phyloP scores from a whole-genome alignment of 805 yeast genomes.

The Metschnikowia colocasiae region DNA sequence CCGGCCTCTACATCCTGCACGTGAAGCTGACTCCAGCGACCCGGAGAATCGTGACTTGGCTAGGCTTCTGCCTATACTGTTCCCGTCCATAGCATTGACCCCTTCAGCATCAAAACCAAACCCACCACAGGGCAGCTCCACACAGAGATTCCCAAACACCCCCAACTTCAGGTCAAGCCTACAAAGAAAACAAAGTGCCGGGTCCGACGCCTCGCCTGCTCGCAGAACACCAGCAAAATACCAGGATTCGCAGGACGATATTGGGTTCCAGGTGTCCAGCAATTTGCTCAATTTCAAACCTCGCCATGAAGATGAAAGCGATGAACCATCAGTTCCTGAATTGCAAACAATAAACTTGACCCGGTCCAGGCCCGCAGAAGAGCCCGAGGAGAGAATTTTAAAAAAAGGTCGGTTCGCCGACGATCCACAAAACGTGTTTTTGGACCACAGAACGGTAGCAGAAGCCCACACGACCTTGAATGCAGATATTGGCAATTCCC shows the following conservation, averaged over 20 bases:
- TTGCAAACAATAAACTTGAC: conserved; percentile 9
- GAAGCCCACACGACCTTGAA: not conserved
- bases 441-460: conserved; percentile 20
- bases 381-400: not conserved
- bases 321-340: conserved; percentile 13
- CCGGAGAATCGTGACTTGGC: conserved; percentile 9
- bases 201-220: conserved; percentile 8
- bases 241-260: conserved; percentile 6
- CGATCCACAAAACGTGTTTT: conserved; percentile 33
- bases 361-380: not conserved
- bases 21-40: conserved; percentile 5
- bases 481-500: conserved; percentile 19
- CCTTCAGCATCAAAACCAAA: conserved; percentile 5
- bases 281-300: not conserved
- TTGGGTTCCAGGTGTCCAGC: conserved; percentile 8
- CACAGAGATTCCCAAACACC: conserved; percentile 12
- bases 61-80: conserved; percentile 17
- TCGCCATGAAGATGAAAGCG: conserved; percentile 14
- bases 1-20: not conserved
- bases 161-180: conserved; percentile 10
- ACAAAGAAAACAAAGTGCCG: conserved; percentile 1
- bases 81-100: conserved; percentile 9
- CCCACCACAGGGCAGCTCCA: conserved; percentile 5
- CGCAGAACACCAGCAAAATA: conserved; percentile 1
- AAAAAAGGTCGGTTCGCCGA: conserved; percentile 2